Evolutionary conservation across 306 rosid genomes (phyloP).

Genomic region (Quercus suber): DNA sequence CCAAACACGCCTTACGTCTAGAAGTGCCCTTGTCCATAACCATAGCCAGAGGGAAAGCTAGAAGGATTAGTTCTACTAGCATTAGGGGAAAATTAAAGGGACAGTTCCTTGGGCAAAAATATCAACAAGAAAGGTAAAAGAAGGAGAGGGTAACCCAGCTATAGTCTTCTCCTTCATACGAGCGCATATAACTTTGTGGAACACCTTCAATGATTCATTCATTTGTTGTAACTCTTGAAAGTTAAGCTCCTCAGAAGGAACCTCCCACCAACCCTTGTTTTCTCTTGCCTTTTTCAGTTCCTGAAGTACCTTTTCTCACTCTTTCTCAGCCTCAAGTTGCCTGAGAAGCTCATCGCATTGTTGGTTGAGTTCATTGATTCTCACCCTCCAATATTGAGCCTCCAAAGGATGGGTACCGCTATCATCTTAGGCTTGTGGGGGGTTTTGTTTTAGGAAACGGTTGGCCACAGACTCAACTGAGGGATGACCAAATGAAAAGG

Average conservation of each 20-base stretch:
- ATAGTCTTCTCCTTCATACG: conserved; percentile 8
- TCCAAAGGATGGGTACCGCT: not conserved
- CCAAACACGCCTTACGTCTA: not conserved
- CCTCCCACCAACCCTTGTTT: conserved; percentile 31
- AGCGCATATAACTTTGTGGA: not conserved
- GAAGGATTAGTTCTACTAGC: not conserved
- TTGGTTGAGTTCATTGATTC: conserved; percentile 13
- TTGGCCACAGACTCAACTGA: conserved; percentile 22
- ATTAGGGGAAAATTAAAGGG: not conserved
- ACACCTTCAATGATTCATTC: conserved; percentile 13
- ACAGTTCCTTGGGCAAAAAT: not conserved
- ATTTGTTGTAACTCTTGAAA: conserved; percentile 12
- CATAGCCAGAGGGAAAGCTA: not conserved
- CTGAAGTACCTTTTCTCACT: conserved; percentile 22
- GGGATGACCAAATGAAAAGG: conserved; percentile 56
- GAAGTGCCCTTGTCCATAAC: not conserved
- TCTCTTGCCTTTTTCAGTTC: conserved; percentile 7
- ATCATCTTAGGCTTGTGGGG: not conserved
- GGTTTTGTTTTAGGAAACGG: conserved; percentile 18
- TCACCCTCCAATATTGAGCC: not conserved
- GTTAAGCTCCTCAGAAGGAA: not conserved
- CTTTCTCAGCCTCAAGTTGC: conserved; percentile 32
- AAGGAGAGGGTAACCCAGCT: not conserved
- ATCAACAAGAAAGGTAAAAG: not conserved
- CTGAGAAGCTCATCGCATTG: conserved; percentile 9